These are phyloP conservation scores for Helotiales sp. DNA, from an alignment of 2,329 filamentous ascomycete genomes.

Conservation along the genomic window DNA sequence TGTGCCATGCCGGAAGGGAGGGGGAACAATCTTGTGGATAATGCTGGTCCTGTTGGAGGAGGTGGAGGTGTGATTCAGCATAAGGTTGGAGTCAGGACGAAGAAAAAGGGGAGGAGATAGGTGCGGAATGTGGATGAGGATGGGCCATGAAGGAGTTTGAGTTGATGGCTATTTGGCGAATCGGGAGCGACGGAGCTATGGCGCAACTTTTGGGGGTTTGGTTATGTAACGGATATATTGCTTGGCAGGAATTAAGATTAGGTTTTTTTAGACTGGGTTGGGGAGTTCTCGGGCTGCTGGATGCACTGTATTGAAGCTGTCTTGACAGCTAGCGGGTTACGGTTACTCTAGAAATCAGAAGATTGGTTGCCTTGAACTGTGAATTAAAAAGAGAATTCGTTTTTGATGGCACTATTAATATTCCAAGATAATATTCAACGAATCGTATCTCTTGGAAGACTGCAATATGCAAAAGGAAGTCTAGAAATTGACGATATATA, in stretches of 20 bases:
- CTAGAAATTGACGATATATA: too few species aligned
- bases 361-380: too few species aligned
- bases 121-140: neutral
- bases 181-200: neutral
- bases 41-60: neutral
- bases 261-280: neutral
- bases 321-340: too few species aligned
- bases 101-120: conserved; percentile 21
- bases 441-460: too few species aligned
- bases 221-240: neutral
- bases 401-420: too few species aligned
- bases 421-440: too few species aligned
- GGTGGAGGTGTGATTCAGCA: conserved; percentile 14
- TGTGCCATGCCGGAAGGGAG: conserved; percentile 34
- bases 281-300: too few species aligned
- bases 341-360: too few species aligned
- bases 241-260: neutral
- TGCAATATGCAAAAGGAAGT: too few species aligned
- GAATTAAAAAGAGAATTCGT: too few species aligned
- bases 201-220: neutral
- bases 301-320: too few species aligned
- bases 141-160: neutral
- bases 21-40: conserved; percentile 5
- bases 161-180: neutral
- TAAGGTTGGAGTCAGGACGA: conserved; percentile 21